A percentile compares a stretch with the other conserved stretches of the same genome.
Conservation (phyloP, 2,329 filamentous ascomycete genomes). For the Pseudofabraea citricarpa region DNA sequence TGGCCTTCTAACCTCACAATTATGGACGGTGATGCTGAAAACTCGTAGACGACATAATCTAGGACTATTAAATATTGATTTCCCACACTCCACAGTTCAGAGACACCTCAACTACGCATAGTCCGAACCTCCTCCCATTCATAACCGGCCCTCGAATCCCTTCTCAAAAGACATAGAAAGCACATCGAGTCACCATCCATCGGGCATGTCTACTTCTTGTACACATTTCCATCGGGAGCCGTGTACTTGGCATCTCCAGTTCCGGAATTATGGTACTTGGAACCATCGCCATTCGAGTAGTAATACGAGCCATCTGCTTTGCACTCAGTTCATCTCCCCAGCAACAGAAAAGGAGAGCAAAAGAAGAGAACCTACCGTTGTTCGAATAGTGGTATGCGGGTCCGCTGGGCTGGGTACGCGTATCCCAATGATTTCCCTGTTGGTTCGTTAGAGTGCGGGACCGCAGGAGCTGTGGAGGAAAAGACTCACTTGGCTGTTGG, state of each 20-base stretch:
- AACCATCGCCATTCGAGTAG: slow-evolving; percentile 65
- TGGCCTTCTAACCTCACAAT: too few relatives aligned
- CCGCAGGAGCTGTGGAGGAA: background rate
- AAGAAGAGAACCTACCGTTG: slow-evolving; percentile 37
- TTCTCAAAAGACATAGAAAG: too few relatives aligned
- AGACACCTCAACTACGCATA: too few relatives aligned
- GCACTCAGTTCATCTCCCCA: background rate
- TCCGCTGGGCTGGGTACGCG: slow-evolving; percentile 55
- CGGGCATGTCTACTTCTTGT: slow-evolving; percentile 21
- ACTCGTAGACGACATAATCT: too few relatives aligned
- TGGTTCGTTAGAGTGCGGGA: background rate
- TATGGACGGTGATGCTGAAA: too few relatives aligned
- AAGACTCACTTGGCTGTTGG: slow-evolving; percentile 53
- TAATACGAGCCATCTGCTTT: slow-evolving; percentile 63
- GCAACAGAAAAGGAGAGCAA: too few relatives aligned
- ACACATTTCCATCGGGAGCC: slow-evolving; percentile 39
- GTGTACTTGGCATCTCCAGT: slow-evolving; percentile 57
- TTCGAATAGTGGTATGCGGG: slow-evolving; percentile 65
- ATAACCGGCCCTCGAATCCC: too few relatives aligned
- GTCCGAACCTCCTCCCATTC: too few relatives aligned
- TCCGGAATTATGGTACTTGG: slow-evolving; percentile 63
- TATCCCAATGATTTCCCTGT: slow-evolving; percentile 65
- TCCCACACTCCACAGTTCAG: too few relatives aligned
- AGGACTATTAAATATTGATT: too few relatives aligned
- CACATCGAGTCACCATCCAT: background rate